phyloP scores from a whole-genome alignment of 2,329 filamentous ascomycete genomes.

The Paecilomyces dactylethromorphus region DNA sequence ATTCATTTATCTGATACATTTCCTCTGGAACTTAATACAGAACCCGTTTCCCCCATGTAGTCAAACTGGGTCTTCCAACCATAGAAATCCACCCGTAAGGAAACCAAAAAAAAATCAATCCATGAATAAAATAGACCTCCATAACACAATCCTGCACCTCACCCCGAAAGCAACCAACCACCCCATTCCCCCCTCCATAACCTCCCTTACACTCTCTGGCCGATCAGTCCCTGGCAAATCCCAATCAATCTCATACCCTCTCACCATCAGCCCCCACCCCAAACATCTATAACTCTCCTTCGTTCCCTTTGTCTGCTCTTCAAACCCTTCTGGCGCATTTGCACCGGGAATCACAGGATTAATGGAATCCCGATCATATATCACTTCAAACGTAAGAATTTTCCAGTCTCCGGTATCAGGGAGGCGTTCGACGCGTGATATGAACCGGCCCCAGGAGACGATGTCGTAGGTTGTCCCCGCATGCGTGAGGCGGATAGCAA shows the following conservation, averaged over 20 bases:
- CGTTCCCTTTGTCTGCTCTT: not conserved
- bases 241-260: not conserved
- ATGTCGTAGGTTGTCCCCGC: constrained; percentile 6
- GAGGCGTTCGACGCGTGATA: constrained; percentile 4
- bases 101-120: too few species aligned
- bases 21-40: not conserved
- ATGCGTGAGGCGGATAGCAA: not conserved
- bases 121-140: too few species aligned
- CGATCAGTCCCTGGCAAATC: constrained; percentile 5
- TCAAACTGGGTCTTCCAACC: too few species aligned
- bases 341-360: not conserved
- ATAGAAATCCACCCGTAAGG: too few species aligned
- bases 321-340: not conserved
- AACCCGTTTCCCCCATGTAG: not conserved
- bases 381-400: constrained; percentile 7
- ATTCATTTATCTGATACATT: not conserved
- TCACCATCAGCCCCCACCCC: not conserved
- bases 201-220: constrained; percentile 5
- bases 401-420: constrained; percentile 5
- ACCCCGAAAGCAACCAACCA: not conserved
- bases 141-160: too few species aligned
- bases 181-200: not conserved
- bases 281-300: not conserved
- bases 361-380: constrained; percentile 7
- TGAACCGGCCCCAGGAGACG: constrained; percentile 5